phyloP scores from a whole-genome alignment of 192 early-diverging fungal genomes.

The Mortierella claussenii region DNA sequence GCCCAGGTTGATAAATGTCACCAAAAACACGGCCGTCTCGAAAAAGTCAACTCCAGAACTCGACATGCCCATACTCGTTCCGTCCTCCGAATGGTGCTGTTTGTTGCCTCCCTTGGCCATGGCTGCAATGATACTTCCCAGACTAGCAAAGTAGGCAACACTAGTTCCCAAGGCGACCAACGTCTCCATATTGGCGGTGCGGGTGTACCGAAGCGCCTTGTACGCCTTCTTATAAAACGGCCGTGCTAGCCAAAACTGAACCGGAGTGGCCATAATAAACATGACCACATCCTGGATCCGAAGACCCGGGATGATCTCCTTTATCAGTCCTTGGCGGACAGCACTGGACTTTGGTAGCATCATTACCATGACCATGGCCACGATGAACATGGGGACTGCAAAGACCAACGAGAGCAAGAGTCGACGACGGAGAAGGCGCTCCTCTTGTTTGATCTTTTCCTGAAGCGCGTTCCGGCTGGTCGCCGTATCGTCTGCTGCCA shows the following conservation, averaged over 20 bases:
- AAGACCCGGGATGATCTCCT: conserved; percentile 65
- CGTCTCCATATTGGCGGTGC: conserved; percentile 84
- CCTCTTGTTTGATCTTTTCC: conserved; percentile 58
- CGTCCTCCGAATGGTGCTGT: conserved; percentile 20
- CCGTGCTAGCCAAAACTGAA: conserved; percentile 77
- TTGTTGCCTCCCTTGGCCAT: conserved; percentile 46
- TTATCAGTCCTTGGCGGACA: conserved; percentile 55
- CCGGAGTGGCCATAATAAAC: conserved; percentile 72
- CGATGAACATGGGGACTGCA: conserved; percentile 73
- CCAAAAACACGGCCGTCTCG: conserved; percentile 80
- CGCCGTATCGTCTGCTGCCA: conserved; percentile 44
- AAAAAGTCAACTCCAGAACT: conserved; percentile 67
- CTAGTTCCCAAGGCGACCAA: conserved; percentile 78
- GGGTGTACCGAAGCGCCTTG: conserved; percentile 66
- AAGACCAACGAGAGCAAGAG: conserved; percentile 67
- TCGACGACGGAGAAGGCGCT: conserved; percentile 29
- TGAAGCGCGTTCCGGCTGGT: conserved; percentile 52
- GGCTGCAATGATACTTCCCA: conserved; percentile 61
- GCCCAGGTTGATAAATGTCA: conserved; percentile 85
- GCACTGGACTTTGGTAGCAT: conserved; percentile 61
- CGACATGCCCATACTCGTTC: conserved; percentile 12
- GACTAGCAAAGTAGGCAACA: conserved; percentile 75
- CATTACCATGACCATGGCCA: conserved; percentile 82
- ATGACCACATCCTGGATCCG: conserved; percentile 62
- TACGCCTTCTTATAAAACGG: conserved; percentile 77